Evolutionary conservation across 1,139 yeast species (phyloP), one percentile per base, ranked within the genome.

Genomic region (Kurtzmaniella quercitrusa): DNA sequence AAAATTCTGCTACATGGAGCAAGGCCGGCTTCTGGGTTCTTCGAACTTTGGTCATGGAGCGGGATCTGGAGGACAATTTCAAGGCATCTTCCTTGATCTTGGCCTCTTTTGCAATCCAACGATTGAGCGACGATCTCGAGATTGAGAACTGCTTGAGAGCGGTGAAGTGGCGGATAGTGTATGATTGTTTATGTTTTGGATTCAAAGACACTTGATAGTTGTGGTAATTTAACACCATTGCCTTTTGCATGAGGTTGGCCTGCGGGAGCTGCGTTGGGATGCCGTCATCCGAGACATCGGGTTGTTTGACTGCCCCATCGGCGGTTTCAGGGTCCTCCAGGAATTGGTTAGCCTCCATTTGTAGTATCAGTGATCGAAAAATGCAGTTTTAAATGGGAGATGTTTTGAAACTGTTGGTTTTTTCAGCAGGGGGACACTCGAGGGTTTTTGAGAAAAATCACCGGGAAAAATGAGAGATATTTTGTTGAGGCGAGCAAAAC

Each of bases 161-260:
- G 23, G 39, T 36, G 37, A 58, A 57, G 42, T 54, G 52, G 34
- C 48, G 43, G 16, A 57, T 48, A 17, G 63, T 57, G 23, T 54
- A 56, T 2, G 55, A 41, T 44, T 57, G 63, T 42, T 51, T 54
- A 44, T 59, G 62, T 23, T 44, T 44, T 9, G 59, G 57, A 40
- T 58, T 49, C 2, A 34, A 15, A 2, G 39, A 38, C 3, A 49
- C 29, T 43, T 50, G 53, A 21, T 46, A 44, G 24, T 47, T 47
- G 39, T 58, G 61, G 38, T 53, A 57, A 41, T 47, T 44, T 14
- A 58, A 23, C 16, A 55, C 54, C 44, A 55, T 54, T 5, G 51
- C 44, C 43, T 52, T 52, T 39, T 52, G 51, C 31, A 40, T 40
- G 21, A 52, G 43, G 16, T 47, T 52, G 10, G 56, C 49, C 45